A percentile compares a stretch with the other conserved stretches of the same genome.
Evolutionary conservation across 495 filamentous ascomycete species (phyloP).

Genomic region (Xylaria scruposa): DNA sequence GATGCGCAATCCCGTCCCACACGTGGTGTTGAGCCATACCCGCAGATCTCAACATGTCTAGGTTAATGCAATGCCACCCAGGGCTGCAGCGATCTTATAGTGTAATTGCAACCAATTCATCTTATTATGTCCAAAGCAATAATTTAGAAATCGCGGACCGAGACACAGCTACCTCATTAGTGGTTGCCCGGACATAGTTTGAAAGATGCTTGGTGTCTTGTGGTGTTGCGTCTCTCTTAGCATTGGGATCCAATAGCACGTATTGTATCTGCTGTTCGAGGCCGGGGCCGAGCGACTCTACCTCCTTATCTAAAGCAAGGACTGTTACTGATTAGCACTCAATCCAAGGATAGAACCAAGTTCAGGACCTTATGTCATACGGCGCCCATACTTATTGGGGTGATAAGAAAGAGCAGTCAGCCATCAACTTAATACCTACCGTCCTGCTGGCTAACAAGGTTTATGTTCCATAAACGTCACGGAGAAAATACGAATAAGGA

Average conservation of each 20-base stretch:
- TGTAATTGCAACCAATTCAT: background rate
- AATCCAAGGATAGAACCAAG: background rate
- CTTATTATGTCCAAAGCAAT: background rate
- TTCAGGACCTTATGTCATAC: background rate
- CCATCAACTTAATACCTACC: too few relatives aligned
- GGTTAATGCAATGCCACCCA: slow-evolving; percentile 23
- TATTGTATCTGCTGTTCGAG: background rate
- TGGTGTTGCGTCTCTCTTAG: background rate
- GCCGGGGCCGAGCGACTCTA: background rate
- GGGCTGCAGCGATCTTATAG: slow-evolving; percentile 1
- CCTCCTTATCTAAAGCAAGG: background rate
- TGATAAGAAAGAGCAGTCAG: background rate
- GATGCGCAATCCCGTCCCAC: background rate
- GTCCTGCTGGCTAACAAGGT: background rate
- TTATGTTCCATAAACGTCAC: background rate
- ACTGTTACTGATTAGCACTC: background rate
- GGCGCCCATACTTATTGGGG: background rate
- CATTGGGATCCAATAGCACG: background rate
- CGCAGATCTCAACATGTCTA: slow-evolving; percentile 5
- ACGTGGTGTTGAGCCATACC: slow-evolving; percentile 13
- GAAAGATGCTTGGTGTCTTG: background rate
- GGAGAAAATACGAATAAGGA: slow-evolving; percentile 8
- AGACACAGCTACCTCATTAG: background rate
- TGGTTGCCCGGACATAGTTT: background rate
- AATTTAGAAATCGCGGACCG: background rate